Base-by-base conservation (phyloP, 208 protist genomes). In the Trypanosoma scelopori region DNA sequence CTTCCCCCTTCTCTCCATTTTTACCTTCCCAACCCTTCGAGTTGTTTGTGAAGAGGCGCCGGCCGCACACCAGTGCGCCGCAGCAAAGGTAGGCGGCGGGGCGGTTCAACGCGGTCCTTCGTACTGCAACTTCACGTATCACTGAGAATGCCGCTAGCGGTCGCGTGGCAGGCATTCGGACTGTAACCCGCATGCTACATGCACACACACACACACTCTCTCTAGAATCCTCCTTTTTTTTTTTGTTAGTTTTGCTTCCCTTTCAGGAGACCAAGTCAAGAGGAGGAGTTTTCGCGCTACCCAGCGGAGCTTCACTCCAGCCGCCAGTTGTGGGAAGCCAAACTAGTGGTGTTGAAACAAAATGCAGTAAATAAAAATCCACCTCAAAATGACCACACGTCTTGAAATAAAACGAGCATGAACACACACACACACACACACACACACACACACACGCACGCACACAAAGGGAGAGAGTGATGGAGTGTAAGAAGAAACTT, bases 201-300 rank as follows among this genome's bases (percentile, higher is more conserved):
- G 15, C 23, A 60, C 23, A 46, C 13, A 12, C 23, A 60, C 2
- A 23, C 52, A 42, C 55, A 61, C 20, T 49, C 15, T 18, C 42
- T 65, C 20, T 66, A n/a, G n/a, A n/a, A n/a, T 47, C 25, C 49
- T 69, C 62, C 47, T 39, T 61, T 35, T 49, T 49, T 62, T 28
- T 16, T 63, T 37, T 37, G 32, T 37, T 37, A 3, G 9, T 37
- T 37, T 37, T n/a, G n/a, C n/a, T n/a, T n/a, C n/a, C 32, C 3
- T 37, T 37, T 37, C 32, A 37, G 3, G 9, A 37, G 32, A 37
- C 9, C 32, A 37, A 37, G 5, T 11, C 5, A 37, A 37, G 32
- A 37, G 9, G 32, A 37, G 9, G n/a, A n/a, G n/a, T n/a, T 37
- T 37, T 3, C 3, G 32, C 32, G 32, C 32, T 11, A 37, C 32